A percentile compares a stretch with the other conserved stretches of the same genome.
Evolutionary conservation across 2,329 filamentous ascomycete genomes (phyloP).

Genomic region (Clonostachys chloroleuca): DNA sequence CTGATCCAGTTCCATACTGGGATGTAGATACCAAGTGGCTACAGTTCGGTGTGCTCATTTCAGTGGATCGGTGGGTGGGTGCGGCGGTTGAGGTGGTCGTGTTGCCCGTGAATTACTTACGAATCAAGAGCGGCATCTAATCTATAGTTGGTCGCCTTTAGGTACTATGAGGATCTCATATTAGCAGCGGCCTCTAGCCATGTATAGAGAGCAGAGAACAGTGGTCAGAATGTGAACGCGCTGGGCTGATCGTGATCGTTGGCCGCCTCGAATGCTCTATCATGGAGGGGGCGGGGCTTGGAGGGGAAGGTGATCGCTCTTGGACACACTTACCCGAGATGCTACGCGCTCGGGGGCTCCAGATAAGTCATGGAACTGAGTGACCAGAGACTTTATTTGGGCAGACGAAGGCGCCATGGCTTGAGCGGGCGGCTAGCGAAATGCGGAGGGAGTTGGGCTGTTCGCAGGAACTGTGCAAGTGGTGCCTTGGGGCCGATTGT

Average conservation of each 20-base stretch:
- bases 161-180: slow-evolving; percentile 27
- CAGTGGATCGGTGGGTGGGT: too few relatives aligned
- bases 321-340: slow-evolving; percentile 30
- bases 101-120: slow-evolving; percentile 37
- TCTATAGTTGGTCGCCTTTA: slow-evolving; percentile 43
- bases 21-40: too few relatives aligned
- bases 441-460: too few relatives aligned
- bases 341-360: slow-evolving; percentile 37
- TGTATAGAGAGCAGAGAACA: too few relatives aligned
- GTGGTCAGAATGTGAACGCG: too few relatives aligned
- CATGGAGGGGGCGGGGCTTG: slow-evolving; percentile 2
- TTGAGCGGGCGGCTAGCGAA: not conserved
- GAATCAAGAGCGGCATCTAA: slow-evolving; percentile 50
- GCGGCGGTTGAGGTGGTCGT: too few relatives aligned
- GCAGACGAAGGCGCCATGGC: slow-evolving; percentile 29
- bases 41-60: too few relatives aligned
- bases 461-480: too few relatives aligned
- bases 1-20: too few relatives aligned
- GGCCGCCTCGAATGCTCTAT: too few relatives aligned
- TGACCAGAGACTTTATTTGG: slow-evolving; percentile 32
- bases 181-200: not conserved
- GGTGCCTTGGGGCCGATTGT: too few relatives aligned
- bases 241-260: too few relatives aligned
- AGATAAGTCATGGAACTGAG: slow-evolving; percentile 36
- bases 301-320: not conserved